Percentiles rank a stretch among this genome's conserved stretches.
Conservation (phyloP, 2,329 filamentous ascomycete species). For the Xylaria sp. region DNA sequence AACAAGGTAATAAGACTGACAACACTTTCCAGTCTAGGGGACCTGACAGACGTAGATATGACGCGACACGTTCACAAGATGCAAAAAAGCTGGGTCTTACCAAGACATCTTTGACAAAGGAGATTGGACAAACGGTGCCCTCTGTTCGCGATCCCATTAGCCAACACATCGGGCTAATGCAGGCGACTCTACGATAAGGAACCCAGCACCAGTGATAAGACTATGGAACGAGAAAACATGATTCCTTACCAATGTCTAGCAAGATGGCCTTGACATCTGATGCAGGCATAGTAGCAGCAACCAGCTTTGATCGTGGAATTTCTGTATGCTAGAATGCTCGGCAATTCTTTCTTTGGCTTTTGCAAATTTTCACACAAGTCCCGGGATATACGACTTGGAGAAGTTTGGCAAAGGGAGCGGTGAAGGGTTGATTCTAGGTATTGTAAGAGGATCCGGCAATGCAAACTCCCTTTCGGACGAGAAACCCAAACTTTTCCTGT, state of each 20-base stretch:
- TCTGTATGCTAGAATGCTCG: constrained; percentile 11
- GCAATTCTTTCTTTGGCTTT: constrained; percentile 16
- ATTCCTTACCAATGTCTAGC: constrained; percentile 67
- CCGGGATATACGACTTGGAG: constrained; percentile 15
- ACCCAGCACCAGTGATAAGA: constrained; percentile 35
- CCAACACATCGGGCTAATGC: constrained; percentile 53
- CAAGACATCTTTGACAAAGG: constrained; percentile 84
- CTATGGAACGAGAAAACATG: constrained; percentile 35
- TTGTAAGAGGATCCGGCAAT: constrained; percentile 7
- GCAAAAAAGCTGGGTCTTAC: constrained; percentile 62
- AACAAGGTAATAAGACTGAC: constrained; percentile 30
- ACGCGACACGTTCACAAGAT: constrained; percentile 21
- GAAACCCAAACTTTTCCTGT: constrained; percentile 7
- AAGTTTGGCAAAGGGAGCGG: constrained; percentile 21
- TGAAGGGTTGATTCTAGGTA: constrained; percentile 20
- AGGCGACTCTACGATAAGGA: constrained; percentile 40
- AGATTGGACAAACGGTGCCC: constrained; percentile 84
- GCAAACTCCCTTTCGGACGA: constrained; percentile 5
- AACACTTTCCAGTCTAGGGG: constrained; percentile 1
- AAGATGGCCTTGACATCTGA: constrained; percentile 59
- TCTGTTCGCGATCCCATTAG: constrained; percentile 64
- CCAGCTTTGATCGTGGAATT: constrained; percentile 16
- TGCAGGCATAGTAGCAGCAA: constrained; percentile 47
- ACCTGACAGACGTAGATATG: constrained; percentile 2
- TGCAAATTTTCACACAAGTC: constrained; percentile 16